A percentile compares a stretch with the other conserved stretches of the same genome.
Conservation (phyloP, 441 rosid species). For the Pelargonium fulgidum region DNA sequence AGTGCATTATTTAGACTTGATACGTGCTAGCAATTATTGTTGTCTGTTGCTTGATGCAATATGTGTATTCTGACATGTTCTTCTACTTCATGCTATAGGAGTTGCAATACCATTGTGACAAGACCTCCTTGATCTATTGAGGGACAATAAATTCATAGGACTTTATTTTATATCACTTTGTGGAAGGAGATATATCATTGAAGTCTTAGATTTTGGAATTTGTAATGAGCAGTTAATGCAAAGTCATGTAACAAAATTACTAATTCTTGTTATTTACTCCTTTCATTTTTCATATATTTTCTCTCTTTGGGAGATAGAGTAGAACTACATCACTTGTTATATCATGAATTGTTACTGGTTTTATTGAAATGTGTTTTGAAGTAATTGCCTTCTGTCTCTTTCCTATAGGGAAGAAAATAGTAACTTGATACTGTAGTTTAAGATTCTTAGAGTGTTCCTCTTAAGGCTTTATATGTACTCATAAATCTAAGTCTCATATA, state of each 20-base stretch:
- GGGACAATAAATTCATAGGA: conserved; percentile 27
- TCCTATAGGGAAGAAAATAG: too few relatives aligned
- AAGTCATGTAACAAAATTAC: conserved; percentile 16
- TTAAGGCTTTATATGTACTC: too few relatives aligned
- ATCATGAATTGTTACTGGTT: background rate
- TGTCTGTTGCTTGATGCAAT: conserved; percentile 4
- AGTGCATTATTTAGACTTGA: background rate
- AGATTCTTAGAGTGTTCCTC: too few relatives aligned
- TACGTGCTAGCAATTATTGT: conserved; percentile 5
- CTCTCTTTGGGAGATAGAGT: conserved; percentile 5
- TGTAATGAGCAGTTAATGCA: conserved; percentile 19
- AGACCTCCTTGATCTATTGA: conserved; percentile 38
- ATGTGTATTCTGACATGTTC: conserved; percentile 39
- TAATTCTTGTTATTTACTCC: conserved; percentile 3
- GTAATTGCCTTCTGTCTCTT: background rate
- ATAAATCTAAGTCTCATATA: too few relatives aligned
- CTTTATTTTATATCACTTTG: conserved; percentile 22
- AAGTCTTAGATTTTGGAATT: conserved; percentile 4
- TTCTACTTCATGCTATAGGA: conserved; percentile 52
- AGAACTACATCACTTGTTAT: background rate
- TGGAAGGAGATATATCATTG: conserved; percentile 24
- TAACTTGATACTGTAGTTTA: too few relatives aligned
- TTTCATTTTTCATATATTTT: background rate
- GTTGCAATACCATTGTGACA: conserved; percentile 84
- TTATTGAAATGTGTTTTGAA: background rate